Conservation (phyloP, 176 grass and related monocot genomes). For the Oryza glumipatula region DNA sequence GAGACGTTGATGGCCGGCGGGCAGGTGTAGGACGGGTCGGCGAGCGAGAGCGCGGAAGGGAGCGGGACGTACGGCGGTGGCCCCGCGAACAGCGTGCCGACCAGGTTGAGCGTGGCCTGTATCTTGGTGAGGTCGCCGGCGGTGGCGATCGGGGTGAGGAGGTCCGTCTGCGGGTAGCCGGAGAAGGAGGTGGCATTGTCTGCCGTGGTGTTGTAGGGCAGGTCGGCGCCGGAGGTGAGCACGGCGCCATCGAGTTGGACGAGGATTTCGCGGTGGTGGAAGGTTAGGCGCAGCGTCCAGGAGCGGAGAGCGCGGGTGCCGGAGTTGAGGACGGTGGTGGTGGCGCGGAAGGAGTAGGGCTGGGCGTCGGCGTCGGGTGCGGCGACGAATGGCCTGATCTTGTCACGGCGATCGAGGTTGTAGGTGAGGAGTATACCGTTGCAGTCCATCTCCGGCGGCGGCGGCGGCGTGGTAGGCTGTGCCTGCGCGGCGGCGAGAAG, state of each 20-base stretch:
- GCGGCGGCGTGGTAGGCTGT: slow-evolving; percentile 9
- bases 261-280: slow-evolving; percentile 64
- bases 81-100: slow-evolving; percentile 67
- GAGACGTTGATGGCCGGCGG: slow-evolving; percentile 14
- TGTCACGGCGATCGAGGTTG: slow-evolving; percentile 41
- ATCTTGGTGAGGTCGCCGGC: slow-evolving; percentile 57
- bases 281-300: slow-evolving; percentile 56
- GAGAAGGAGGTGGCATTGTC: slow-evolving; percentile 46
- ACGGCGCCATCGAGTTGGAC: slow-evolving; percentile 55
- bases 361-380: slow-evolving; percentile 25
- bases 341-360: slow-evolving; percentile 70
- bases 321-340: slow-evolving; percentile 62
- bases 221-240: slow-evolving; percentile 52
- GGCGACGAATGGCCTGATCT: slow-evolving; percentile 63
- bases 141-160: slow-evolving; percentile 71
- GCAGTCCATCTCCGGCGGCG: slow-evolving; percentile 49
- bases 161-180: slow-evolving; percentile 74
- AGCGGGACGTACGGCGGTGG: slow-evolving; percentile 44
- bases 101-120: slow-evolving; percentile 42
- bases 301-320: slow-evolving; percentile 51
- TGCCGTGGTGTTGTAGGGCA: slow-evolving; percentile 68
- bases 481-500: background rate
- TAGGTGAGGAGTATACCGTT: slow-evolving; percentile 74
- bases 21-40: slow-evolving; percentile 62
- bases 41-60: slow-evolving; percentile 55